phyloP scores from a whole-genome alignment of 2,329 filamentous ascomycete species.

The Arthrobotrys sphaeroides region DNA sequence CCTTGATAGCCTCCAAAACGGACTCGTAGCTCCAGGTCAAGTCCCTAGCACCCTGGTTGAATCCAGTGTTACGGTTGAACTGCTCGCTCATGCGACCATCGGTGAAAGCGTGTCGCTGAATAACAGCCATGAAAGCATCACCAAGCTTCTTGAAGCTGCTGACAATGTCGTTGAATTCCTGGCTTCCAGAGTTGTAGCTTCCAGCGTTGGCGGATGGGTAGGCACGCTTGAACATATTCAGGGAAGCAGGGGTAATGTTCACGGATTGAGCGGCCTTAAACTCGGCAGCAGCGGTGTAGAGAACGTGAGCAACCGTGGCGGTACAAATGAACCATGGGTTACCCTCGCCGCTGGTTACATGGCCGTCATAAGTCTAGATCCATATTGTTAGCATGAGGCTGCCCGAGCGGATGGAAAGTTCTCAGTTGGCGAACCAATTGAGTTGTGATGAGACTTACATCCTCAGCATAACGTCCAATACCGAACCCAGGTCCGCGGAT shows the following conservation, averaged over 20 bases:
- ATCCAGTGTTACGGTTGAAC: conserved; percentile 67
- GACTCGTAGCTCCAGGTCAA: conserved; percentile 79
- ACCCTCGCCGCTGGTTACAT: conserved; percentile 61
- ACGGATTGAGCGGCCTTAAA: conserved; percentile 74
- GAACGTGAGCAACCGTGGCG: conserved; percentile 78
- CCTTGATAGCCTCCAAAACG: conserved; percentile 68
- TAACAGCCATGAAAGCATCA: conserved; percentile 67
- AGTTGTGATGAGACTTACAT: conserved; percentile 72
- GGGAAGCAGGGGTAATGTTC: conserved; percentile 71
- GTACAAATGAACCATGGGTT: conserved; percentile 86
- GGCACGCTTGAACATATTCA: conserved; percentile 77
- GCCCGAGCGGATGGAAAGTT: too few species aligned
- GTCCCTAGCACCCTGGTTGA: conserved; percentile 66
- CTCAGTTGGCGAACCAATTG: too few species aligned
- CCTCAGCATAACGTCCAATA: conserved; percentile 75
- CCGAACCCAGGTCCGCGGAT: conserved; percentile 68
- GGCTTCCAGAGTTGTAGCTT: conserved; percentile 70
- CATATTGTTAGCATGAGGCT: conserved; percentile 61
- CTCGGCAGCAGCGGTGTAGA: conserved; percentile 78
- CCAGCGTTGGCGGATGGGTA: conserved; percentile 69
- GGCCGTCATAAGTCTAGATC: conserved; percentile 78
- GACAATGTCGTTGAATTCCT: conserved; percentile 68
- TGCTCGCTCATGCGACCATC: conserved; percentile 76
- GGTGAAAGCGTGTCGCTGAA: conserved; percentile 65
- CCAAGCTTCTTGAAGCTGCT: conserved; percentile 72